A percentile compares a stretch with the other conserved stretches of the same genome.
phyloP scores from a whole-genome alignment of 495 filamentous ascomycete genomes.

The Aspergillus bertholletiae region DNA sequence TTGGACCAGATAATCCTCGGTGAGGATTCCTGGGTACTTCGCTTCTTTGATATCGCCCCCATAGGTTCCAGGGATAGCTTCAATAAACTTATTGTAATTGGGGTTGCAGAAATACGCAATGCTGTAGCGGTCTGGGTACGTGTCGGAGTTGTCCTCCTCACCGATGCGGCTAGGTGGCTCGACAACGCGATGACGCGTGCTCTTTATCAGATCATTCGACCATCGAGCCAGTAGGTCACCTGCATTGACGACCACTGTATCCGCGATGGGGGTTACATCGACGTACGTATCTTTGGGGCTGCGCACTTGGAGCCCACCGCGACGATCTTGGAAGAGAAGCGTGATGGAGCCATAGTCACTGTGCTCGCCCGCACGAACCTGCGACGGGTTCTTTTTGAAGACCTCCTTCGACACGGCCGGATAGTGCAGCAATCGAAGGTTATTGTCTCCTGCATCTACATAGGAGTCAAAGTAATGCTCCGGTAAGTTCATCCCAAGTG shows the following conservation, averaged over 20 bases:
- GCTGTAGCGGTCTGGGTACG: constrained; percentile 46
- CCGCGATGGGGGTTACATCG: constrained; percentile 76
- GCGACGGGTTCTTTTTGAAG: constrained; percentile 65
- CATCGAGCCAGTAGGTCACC: constrained; percentile 85
- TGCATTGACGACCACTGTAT: constrained; percentile 86
- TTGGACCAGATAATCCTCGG: constrained; percentile 79
- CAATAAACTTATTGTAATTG: constrained; percentile 72
- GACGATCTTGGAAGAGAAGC: constrained; percentile 80
- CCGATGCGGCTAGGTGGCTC: constrained; percentile 57
- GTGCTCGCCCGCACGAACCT: constrained; percentile 82
- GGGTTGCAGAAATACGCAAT: constrained; percentile 89
- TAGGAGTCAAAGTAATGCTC: constrained; percentile 74
- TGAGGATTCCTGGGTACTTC: constrained; percentile 75
- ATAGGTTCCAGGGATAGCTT: constrained; percentile 84
- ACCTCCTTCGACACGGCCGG: constrained; percentile 63
- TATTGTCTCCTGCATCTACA: constrained; percentile 76
- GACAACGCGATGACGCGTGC: constrained; percentile 85
- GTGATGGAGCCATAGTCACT: constrained; percentile 89
- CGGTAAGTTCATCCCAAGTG: constrained; percentile 73
- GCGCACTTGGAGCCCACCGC: constrained; percentile 81
- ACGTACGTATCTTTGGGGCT: constrained; percentile 75
- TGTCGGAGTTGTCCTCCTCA: constrained; percentile 21
- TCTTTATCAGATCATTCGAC: constrained; percentile 87
- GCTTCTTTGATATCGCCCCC: constrained; percentile 52
- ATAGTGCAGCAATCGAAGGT: constrained; percentile 84